Percentiles rank a stretch among this genome's conserved stretches.
These are phyloP conservation scores for Ganoderma meredithae DNA, from an alignment of 1,284 basidiomycete genomes.

Conservation along the genomic window DNA sequence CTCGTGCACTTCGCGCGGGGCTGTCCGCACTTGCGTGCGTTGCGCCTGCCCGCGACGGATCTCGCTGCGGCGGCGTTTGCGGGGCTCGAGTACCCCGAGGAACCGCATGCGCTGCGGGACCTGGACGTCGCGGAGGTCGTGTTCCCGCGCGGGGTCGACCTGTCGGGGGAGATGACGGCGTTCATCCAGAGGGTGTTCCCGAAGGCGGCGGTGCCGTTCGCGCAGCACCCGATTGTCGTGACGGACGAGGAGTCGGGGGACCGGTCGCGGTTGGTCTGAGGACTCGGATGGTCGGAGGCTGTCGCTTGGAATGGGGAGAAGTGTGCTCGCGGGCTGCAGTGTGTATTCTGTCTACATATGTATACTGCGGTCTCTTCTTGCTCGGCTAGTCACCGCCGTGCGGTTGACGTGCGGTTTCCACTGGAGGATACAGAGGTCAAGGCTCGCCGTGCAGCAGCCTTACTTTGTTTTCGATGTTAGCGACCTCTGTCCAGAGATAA, in stretches of 20 bases:
- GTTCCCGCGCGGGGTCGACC: slow-evolving; percentile 12
- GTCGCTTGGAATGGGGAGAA: too few relatives aligned
- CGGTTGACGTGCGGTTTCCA: too few relatives aligned
- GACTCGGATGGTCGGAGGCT: background rate
- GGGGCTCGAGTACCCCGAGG: background rate
- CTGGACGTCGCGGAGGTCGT: slow-evolving; percentile 11
- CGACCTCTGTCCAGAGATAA: too few relatives aligned
- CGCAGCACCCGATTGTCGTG: slow-evolving; percentile 6
- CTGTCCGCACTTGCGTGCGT: slow-evolving; percentile 5
- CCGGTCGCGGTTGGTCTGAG: background rate
- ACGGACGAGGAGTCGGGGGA: slow-evolving; percentile 15
- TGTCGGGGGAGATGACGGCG: slow-evolving; percentile 7
- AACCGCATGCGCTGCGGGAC: slow-evolving; percentile 5
- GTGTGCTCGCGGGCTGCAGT: too few relatives aligned
- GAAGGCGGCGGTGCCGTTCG: background rate
- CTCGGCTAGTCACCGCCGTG: too few relatives aligned
- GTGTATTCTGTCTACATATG: too few relatives aligned
- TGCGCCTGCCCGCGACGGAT: slow-evolving; percentile 17
- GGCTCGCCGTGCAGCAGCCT: too few relatives aligned
- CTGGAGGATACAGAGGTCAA: too few relatives aligned
- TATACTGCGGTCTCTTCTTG: too few relatives aligned
- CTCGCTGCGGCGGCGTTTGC: background rate
- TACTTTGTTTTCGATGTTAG: too few relatives aligned
- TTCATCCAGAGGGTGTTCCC: slow-evolving; percentile 13
- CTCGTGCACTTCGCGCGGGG: slow-evolving; percentile 12